Base-by-base conservation (phyloP, 148 eudicot species). In the Oxyria digyna region DNA sequence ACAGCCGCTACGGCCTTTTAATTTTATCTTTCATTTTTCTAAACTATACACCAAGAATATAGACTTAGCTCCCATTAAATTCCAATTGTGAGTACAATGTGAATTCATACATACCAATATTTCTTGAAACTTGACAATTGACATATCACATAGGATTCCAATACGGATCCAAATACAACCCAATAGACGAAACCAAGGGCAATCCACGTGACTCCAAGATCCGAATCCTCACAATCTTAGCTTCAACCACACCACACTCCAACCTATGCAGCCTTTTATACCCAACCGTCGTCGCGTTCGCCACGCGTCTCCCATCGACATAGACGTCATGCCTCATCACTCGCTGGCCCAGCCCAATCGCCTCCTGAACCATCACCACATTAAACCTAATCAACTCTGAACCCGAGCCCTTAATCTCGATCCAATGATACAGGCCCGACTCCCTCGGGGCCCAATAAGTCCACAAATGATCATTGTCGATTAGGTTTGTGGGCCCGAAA, bases 401-500 rank as follows among this genome's bases (percentile, higher is more conserved):
- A 69, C 67, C 72, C 7, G 18, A 50, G 3, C 74, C 72, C 48
- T 24, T 78, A 6, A 92, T 63, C 59, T 89, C 96, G 38, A 92
- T 84, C 97, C 97, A 89, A 54, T 54, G 62, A 38, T 80, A 81
- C 46, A 57, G 65, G 21, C 78, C 73, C 0, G 67, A 40, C 12
- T 84, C 94, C 42, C 66, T 75, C 1, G 97, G 97, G 20, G 94
- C 91, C 97, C 97, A 92, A 18, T 92, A 92, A 0, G 96, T 85
- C 96, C 97, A 89, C n/a, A 89, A 67, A 62, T 84, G 94, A 67
- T 92, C 97, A 12, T 57, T 41, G 23, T 92, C 97, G 12, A 92
- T 64, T 68, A 89, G 84, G 41, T 71, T 81, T 74, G 78, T 79
- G 0, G 96, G 89, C 6, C 87, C 94, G 35, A 89, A 92, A 11